Percentiles rank a stretch among this genome's conserved stretches.
phyloP scores from a whole-genome alignment of 2,329 filamentous ascomycete genomes.

The Colletotrichum tabaci region DNA sequence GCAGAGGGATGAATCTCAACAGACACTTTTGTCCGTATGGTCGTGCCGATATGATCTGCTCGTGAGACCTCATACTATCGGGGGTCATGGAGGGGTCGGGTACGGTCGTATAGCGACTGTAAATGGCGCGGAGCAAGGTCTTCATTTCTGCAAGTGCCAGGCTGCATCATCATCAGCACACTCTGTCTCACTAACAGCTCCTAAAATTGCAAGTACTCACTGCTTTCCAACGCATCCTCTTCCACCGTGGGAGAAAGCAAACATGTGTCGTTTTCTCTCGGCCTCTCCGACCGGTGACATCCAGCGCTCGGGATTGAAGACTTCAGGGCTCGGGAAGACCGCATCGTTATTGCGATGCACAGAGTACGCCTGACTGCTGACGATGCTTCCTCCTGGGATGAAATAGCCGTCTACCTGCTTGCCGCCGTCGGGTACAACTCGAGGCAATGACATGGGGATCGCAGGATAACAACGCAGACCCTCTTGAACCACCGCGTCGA shows the following conservation, averaged over 20 bases:
- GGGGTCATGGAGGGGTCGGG: slow-evolving; percentile 15
- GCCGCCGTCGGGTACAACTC: slow-evolving; percentile 68
- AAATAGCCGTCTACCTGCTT: slow-evolving; percentile 68
- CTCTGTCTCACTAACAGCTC: slow-evolving; percentile 23
- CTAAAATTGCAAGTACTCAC: slow-evolving; percentile 62
- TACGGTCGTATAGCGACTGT: slow-evolving; percentile 3
- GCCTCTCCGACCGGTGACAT: slow-evolving; percentile 80
- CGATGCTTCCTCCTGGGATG: slow-evolving; percentile 67
- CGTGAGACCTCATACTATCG: slow-evolving; percentile 34
- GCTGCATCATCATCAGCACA: background rate
- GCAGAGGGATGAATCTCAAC: slow-evolving; percentile 17
- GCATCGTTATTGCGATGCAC: slow-evolving; percentile 71
- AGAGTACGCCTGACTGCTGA: slow-evolving; percentile 74
- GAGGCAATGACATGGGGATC: slow-evolving; percentile 76
- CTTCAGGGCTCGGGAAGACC: slow-evolving; percentile 84
- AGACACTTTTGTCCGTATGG: slow-evolving; percentile 23
- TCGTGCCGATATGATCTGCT: slow-evolving; percentile 33
- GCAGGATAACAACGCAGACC: slow-evolving; percentile 73
- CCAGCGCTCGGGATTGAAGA: slow-evolving; percentile 88
- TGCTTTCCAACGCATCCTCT: slow-evolving; percentile 77
- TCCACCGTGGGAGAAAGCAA: slow-evolving; percentile 76
- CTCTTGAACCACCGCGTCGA: slow-evolving; percentile 76
- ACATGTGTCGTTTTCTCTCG: slow-evolving; percentile 74
- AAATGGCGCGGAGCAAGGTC: slow-evolving; percentile 15
- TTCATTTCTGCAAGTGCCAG: slow-evolving; percentile 36